phyloP scores from a whole-genome alignment of 345 rosid genomes.

The Gossypium bickii region DNA sequence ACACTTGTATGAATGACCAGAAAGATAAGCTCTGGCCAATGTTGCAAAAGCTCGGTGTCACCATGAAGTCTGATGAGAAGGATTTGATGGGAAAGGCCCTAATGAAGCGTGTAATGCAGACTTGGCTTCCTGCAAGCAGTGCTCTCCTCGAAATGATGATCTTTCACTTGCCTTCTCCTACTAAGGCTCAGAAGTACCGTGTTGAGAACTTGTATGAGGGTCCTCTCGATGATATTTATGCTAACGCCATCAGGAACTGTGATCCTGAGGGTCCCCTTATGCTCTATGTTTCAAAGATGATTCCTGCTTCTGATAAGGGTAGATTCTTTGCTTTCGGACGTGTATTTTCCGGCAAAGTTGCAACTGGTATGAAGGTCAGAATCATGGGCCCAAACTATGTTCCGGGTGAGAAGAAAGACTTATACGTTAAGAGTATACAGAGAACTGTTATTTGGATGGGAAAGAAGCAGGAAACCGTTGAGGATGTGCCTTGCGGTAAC shows the following conservation, averaged over 20 bases:
- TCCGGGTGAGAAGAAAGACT: conserved; percentile 70
- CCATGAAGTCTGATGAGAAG: conserved; percentile 63
- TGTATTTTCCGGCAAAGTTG: conserved; percentile 58
- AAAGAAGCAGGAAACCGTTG: conserved; percentile 53
- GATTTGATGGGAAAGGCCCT: conserved; percentile 64
- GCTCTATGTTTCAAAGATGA: conserved; percentile 81
- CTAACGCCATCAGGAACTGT: conserved; percentile 54
- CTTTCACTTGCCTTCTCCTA: conserved; percentile 47
- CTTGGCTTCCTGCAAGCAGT: conserved; percentile 48
- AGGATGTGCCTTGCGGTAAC: conserved; percentile 74
- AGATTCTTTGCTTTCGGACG: conserved; percentile 78
- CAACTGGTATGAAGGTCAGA: conserved; percentile 68
- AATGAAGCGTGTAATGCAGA: conserved; percentile 85
- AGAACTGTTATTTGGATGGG: conserved; percentile 69
- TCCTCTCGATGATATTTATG: conserved; percentile 41
- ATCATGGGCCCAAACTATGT: conserved; percentile 79
- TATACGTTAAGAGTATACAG: conserved; percentile 49
- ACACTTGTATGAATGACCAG: conserved; percentile 55
- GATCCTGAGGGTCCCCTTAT: conserved; percentile 72
- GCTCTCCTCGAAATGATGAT: conserved; percentile 75
- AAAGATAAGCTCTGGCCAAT: conserved; percentile 73
- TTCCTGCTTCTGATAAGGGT: conserved; percentile 77
- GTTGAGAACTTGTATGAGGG: conserved; percentile 71
- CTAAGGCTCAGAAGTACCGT: conserved; percentile 50
- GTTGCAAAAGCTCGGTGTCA: conserved; percentile 51